A percentile compares a stretch with the other conserved stretches of the same genome.
phyloP scores from a whole-genome alignment of 169 alveolate genomes.

The Eimeria maxima region DNA sequence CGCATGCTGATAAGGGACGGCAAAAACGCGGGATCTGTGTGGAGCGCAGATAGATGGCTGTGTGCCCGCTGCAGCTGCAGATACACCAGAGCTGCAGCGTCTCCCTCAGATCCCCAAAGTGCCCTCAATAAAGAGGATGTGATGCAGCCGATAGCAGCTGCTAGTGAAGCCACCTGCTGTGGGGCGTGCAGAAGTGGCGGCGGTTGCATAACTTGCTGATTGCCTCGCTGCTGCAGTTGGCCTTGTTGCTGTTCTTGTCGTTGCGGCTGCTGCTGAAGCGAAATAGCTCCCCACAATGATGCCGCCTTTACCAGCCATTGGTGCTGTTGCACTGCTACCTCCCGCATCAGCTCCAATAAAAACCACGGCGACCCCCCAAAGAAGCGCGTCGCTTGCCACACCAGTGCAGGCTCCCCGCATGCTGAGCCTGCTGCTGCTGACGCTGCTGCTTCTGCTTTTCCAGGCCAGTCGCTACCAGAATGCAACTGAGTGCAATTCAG shows the following conservation, averaged over 20 bases:
- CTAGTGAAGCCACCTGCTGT: conserved; percentile 7
- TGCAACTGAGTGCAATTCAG: neutral
- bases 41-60: conserved; percentile 36
- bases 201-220: neutral
- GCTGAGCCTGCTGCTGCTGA: conserved; percentile 60
- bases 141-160: conserved; percentile 63
- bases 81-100: conserved; percentile 50
- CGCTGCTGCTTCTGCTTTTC: neutral
- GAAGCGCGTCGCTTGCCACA: conserved; percentile 51
- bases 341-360: conserved; percentile 40
- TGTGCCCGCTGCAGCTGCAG: conserved; percentile 73
- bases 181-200: neutral
- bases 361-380: conserved; percentile 47
- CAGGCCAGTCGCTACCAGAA: neutral
- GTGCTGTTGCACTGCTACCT: conserved; percentile 46
- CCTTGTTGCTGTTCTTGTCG: conserved; percentile 19
- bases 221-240: neutral
- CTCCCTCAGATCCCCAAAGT: conserved; percentile 29
- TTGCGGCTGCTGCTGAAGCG: conserved; percentile 36
- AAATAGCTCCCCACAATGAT: conserved; percentile 18
- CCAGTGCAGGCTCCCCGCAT: conserved; percentile 7
- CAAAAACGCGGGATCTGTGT: neutral
- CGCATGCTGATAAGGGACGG: conserved; percentile 66
- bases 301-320: conserved; percentile 26
- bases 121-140: conserved; percentile 25